Percentiles rank a stretch among this genome's conserved stretches.
Evolutionary conservation across 768 basidiomycete genomes (phyloP).

Genomic region (Rhodotorula kratochvilovae): DNA sequence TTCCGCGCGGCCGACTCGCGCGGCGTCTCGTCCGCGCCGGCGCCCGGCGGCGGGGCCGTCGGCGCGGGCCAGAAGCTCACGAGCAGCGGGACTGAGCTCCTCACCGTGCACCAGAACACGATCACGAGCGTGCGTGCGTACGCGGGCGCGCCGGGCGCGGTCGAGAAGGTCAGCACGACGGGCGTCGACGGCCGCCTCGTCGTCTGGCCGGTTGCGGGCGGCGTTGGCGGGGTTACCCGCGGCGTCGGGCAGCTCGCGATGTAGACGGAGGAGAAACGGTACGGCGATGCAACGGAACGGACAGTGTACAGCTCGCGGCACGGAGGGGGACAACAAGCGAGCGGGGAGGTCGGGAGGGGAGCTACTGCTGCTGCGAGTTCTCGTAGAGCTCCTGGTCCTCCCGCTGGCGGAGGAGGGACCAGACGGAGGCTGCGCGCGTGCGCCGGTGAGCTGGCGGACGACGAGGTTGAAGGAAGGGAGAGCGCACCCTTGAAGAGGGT

Average conservation of each 20-base stretch:
- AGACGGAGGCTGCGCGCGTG: conserved; percentile 58
- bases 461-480: background rate
- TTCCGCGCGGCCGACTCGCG: conserved; percentile 88
- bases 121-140: conserved; percentile 86
- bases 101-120: conserved; percentile 95
- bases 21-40: conserved; percentile 50
- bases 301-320: background rate
- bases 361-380: conserved; percentile 20
- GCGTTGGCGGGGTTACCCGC: conserved; percentile 23
- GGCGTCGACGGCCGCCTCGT: conserved; percentile 92
- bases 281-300: background rate
- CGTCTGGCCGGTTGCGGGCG: conserved; percentile 61
- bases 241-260: conserved; percentile 20
- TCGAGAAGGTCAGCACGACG: conserved; percentile 76
- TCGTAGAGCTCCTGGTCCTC: conserved; percentile 41
- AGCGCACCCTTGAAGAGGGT: conserved; percentile 79
- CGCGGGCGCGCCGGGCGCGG: conserved; percentile 58
- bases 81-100: conserved; percentile 60
- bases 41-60: background rate
- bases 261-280: background rate
- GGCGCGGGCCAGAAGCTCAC: conserved; percentile 42
- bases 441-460: background rate
- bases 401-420: conserved; percentile 67
- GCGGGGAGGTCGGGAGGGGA: background rate
- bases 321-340: background rate